Percentiles rank a stretch among this genome's conserved stretches.
phyloP scores from a whole-genome alignment of 2,329 filamentous ascomycete genomes.

The Cryphonectria carpinicola region DNA sequence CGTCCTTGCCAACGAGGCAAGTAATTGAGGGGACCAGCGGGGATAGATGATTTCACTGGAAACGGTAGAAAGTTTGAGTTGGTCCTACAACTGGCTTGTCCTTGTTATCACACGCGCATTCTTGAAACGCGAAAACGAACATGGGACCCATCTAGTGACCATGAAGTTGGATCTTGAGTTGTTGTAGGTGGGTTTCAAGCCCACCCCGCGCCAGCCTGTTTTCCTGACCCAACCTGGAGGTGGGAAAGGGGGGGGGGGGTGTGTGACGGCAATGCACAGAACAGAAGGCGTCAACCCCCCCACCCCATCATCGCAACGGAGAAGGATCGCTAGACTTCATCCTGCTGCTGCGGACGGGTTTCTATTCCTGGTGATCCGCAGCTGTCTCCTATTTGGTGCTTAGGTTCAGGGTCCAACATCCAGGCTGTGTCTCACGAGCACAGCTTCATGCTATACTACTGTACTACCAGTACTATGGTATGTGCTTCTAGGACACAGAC shows the following conservation, averaged over 20 bases:
- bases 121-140: constrained; percentile 2
- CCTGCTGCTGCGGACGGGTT: constrained; percentile 8
- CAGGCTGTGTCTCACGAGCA: neutral
- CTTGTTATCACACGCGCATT: constrained; percentile 10
- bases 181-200: constrained; percentile 8
- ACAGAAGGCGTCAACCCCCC: neutral
- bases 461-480: neutral
- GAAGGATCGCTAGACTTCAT: constrained; percentile 3
- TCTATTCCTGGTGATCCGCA: constrained; percentile 11
- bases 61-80: neutral
- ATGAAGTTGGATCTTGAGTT: constrained; percentile 12
- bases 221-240: neutral
- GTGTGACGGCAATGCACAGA: neutral
- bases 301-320: neutral
- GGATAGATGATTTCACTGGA: neutral
- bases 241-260: neutral
- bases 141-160: constrained; percentile 9
- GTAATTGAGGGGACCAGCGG: neutral
- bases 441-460: neutral
- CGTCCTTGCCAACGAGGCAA: neutral
- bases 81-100: neutral
- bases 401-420: constrained; percentile 1
- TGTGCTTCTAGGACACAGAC: neutral
- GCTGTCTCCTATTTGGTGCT: neutral
- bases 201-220: constrained; percentile 2